Percentiles rank a stretch among this genome's conserved stretches.
phyloP scores from a whole-genome alignment of 108 stramenopile species.

The Skeletonema menzelii region DNA sequence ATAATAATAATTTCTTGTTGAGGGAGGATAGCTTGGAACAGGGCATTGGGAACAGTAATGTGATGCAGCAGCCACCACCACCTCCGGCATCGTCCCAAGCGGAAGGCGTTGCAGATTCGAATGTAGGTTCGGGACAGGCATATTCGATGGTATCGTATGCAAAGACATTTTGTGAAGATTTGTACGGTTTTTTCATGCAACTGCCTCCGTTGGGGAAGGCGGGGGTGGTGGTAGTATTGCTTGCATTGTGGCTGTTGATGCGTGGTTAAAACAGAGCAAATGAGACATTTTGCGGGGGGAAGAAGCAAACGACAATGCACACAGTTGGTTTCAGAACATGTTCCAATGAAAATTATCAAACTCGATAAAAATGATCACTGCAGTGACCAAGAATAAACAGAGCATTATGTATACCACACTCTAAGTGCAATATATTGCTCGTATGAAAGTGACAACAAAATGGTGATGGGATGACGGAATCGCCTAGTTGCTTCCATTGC shows the following conservation, averaged over 20 bases:
- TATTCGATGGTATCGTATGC: slow-evolving; percentile 37
- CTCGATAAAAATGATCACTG: not conserved
- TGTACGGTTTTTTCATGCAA: slow-evolving; percentile 23
- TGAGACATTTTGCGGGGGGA: not conserved
- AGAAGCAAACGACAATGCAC: not conserved
- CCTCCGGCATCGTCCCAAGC: not conserved
- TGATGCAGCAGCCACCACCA: not conserved
- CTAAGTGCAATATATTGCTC: not conserved
- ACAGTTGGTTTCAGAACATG: not conserved
- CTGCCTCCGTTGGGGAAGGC: slow-evolving; percentile 35
- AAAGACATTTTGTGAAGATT: slow-evolving; percentile 39
- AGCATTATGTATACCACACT: not conserved
- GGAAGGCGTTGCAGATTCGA: not conserved
- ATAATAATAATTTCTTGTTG: slow-evolving; percentile 30
- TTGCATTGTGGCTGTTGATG: not conserved
- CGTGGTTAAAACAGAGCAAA: not conserved
- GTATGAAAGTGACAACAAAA: not conserved
- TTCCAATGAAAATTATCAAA: not conserved
- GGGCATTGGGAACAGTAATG: not conserved
- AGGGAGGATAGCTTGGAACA: slow-evolving; percentile 21
- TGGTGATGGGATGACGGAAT: not conserved
- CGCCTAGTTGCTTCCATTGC: not conserved
- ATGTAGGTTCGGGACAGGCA: slow-evolving; percentile 1
- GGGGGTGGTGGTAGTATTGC: slow-evolving; percentile 2
- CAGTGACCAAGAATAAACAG: not conserved